Evolutionary conservation across 495 filamentous ascomycete genomes (phyloP).

Genomic region (Aspergillus asperescens): DNA sequence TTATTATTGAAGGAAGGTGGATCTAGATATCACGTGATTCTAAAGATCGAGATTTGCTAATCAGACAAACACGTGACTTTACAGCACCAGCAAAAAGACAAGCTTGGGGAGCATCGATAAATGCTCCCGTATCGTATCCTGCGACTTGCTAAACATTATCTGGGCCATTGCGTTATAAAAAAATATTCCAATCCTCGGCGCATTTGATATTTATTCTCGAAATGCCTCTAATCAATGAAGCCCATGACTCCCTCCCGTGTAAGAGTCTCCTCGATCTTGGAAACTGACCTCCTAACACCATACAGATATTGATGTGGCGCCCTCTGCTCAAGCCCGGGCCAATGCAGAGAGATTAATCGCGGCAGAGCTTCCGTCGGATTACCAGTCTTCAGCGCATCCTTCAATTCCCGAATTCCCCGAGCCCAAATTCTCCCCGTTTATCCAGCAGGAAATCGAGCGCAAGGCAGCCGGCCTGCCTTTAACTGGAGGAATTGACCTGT

Average conservation of each 20-base stretch:
- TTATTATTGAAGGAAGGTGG: no score
- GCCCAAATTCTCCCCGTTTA: constrained; percentile 52
- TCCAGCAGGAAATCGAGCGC: constrained; percentile 58
- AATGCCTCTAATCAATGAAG: constrained; percentile 66
- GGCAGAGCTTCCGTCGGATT: constrained; percentile 52
- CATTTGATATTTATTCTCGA: constrained; percentile 6
- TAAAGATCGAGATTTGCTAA: neutral
- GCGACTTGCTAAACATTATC: no score
- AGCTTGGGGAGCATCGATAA: neutral
- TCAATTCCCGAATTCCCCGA: constrained; percentile 35
- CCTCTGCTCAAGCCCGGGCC: constrained; percentile 52
- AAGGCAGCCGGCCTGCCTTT: constrained; percentile 50
- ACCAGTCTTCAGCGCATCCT: constrained; percentile 33
- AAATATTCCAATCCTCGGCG: neutral
- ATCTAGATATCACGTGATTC: neutral
- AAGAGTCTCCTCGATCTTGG: constrained; percentile 22
- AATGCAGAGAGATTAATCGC: constrained; percentile 60
- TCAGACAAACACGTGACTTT: neutral
- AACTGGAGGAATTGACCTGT: constrained; percentile 62
- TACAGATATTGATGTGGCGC: constrained; percentile 65
- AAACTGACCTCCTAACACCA: constrained; percentile 13
- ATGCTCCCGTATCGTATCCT: no score
- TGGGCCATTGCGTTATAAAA: neutral
- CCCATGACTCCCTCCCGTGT: constrained; percentile 86
- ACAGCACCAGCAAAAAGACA: neutral